These are phyloP conservation scores for Yamadazyma blattariae DNA, from an alignment of 1,139 yeast genomes.

Conservation along the genomic window DNA sequence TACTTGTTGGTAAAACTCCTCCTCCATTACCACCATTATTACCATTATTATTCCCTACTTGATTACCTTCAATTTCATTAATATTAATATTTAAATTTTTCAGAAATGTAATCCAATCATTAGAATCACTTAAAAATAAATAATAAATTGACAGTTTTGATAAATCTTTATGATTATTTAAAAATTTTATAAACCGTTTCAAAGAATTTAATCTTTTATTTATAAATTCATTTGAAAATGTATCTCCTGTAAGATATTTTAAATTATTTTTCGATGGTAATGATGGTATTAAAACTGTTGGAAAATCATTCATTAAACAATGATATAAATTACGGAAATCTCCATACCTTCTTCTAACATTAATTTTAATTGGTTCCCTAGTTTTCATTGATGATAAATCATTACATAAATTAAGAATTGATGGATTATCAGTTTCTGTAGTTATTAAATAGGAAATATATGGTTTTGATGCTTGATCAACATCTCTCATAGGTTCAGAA, in stretches of 20 bases:
- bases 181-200: slow-evolving; percentile 69
- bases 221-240: slow-evolving; percentile 79
- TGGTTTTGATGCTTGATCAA: slow-evolving; percentile 73
- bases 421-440: slow-evolving; percentile 53
- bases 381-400: slow-evolving; percentile 6
- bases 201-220: slow-evolving; percentile 80
- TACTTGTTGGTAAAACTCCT: slow-evolving; percentile 20
- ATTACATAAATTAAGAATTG: slow-evolving; percentile 31
- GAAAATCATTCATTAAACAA: slow-evolving; percentile 71
- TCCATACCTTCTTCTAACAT: slow-evolving; percentile 74
- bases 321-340: slow-evolving; percentile 80
- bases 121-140: slow-evolving; percentile 69
- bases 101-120: slow-evolving; percentile 82
- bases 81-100: slow-evolving; percentile 50
- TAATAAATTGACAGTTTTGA: slow-evolving; percentile 70
- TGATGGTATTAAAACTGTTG: slow-evolving; percentile 88
- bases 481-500: slow-evolving; percentile 71
- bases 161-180: slow-evolving; percentile 70
- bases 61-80: slow-evolving; percentile 18
- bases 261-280: slow-evolving; percentile 89
- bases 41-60: background rate
- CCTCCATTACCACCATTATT: slow-evolving; percentile 10
- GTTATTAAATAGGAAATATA: slow-evolving; percentile 78
- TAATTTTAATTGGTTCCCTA: slow-evolving; percentile 20
- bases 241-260: slow-evolving; percentile 93